Evolutionary conservation across 345 rosid species (phyloP).

Genomic region (Lepidium sativum): DNA sequence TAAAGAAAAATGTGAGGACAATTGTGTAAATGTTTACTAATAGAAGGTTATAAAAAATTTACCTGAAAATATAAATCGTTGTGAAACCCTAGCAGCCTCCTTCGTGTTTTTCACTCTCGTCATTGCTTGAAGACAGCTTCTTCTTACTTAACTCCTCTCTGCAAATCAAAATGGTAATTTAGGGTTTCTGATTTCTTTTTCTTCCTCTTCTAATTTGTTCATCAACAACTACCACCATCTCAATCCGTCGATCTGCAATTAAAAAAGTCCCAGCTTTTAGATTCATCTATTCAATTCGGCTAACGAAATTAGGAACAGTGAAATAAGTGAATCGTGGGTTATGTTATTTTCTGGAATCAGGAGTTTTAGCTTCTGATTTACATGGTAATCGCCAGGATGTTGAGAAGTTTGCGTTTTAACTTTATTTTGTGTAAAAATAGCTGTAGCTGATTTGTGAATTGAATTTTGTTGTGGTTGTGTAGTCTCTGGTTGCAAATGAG

Average conservation of each 20-base stretch:
- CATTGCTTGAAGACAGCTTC: constrained; percentile 12
- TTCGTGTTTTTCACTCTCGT: background rate
- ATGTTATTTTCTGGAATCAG: background rate
- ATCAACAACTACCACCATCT: background rate
- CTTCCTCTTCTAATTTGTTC: background rate
- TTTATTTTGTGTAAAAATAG: background rate
- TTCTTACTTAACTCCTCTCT: constrained; percentile 1
- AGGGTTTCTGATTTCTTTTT: background rate
- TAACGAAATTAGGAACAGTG: background rate
- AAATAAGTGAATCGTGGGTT: background rate
- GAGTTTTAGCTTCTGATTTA: background rate
- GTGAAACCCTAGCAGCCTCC: background rate
- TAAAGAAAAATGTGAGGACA: background rate
- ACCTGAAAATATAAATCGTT: background rate
- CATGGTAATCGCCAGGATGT: background rate
- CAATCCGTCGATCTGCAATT: background rate
- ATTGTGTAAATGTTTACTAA: too few species aligned
- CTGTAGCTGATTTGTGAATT: background rate
- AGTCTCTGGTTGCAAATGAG: too few species aligned
- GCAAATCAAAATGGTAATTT: constrained; percentile 20
- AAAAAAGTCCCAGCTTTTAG: background rate
- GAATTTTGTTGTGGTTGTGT: background rate
- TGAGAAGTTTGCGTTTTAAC: background rate
- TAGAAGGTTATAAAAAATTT: too few species aligned
- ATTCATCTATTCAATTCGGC: background rate